A percentile compares a stretch with the other conserved stretches of the same genome.
Evolutionary conservation across 441 rosid species (phyloP).

Genomic region (Melastoma candidum): DNA sequence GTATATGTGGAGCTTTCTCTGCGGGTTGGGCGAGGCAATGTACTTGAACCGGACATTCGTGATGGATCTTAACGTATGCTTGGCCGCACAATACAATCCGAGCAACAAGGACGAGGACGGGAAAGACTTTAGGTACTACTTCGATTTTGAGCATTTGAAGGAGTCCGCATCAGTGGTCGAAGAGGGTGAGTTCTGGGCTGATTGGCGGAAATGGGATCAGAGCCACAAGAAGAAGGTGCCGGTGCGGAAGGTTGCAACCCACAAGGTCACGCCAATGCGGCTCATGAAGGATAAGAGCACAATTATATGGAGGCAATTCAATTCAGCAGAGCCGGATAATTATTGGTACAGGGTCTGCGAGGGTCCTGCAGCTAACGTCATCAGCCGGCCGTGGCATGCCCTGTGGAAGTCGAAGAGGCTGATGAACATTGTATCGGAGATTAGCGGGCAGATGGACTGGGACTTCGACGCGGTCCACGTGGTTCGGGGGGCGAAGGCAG

Average conservation of each 20-base stretch:
- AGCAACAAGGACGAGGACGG: constrained; percentile 74
- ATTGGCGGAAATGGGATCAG: constrained; percentile 79
- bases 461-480: constrained; percentile 91
- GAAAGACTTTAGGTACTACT: constrained; percentile 81
- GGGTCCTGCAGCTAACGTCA: constrained; percentile 67
- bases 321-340: constrained; percentile 81
- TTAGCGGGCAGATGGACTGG: constrained; percentile 94
- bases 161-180: constrained; percentile 68
- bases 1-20: constrained; percentile 91
- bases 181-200: constrained; percentile 61
- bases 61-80: constrained; percentile 79
- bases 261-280: constrained; percentile 61
- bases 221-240: constrained; percentile 61
- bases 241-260: constrained; percentile 47
- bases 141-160: constrained; percentile 95
- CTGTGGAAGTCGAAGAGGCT: constrained; percentile 92
- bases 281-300: constrained; percentile 67
- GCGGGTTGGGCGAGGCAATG: constrained; percentile 92
- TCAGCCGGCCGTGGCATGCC: constrained; percentile 84
- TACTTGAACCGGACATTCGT: constrained; percentile 86
- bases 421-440: constrained; percentile 81
- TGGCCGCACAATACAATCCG: constrained; percentile 54
- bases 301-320: constrained; percentile 80
- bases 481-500: constrained; percentile 84
- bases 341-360: constrained; percentile 96